Conservation (phyloP, 2,329 filamentous ascomycete genomes). For the Fusarium chlamydosporum region DNA sequence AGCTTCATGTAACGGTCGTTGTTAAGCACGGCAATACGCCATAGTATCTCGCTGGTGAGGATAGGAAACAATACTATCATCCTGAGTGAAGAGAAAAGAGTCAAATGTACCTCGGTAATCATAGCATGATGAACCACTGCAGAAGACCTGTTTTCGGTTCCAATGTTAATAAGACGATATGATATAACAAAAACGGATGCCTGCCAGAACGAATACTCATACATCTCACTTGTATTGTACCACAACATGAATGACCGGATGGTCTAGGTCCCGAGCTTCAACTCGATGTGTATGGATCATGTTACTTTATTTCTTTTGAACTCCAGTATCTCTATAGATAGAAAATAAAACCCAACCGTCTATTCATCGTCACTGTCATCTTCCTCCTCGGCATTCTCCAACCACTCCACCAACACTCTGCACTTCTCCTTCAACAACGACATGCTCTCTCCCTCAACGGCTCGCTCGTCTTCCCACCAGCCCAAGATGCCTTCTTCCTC, state of each 20-base stretch:
- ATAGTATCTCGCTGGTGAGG: not conserved
- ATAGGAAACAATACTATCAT: not conserved
- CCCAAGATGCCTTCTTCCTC: constrained; percentile 89
- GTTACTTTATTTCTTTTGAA: constrained; percentile 36
- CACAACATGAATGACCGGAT: not conserved
- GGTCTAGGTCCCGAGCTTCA: not conserved
- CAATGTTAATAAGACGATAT: not conserved
- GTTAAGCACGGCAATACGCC: too few species aligned
- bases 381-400: constrained; percentile 82
- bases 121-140: not conserved
- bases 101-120: not conserved
- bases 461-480: constrained; percentile 87
- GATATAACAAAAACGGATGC: not conserved
- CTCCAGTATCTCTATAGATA: constrained; percentile 25
- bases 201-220: not conserved
- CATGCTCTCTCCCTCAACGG: constrained; percentile 77
- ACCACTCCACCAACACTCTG: constrained; percentile 84
- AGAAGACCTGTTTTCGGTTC: not conserved
- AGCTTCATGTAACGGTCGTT: not conserved
- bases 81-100: not conserved
- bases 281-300: not conserved
- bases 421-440: constrained; percentile 79
- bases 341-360: constrained; percentile 17
- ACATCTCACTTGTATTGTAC: not conserved
- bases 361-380: constrained; percentile 67